phyloP scores from a whole-genome alignment of 345 rosid species.

The Limnanthes douglasii region DNA sequence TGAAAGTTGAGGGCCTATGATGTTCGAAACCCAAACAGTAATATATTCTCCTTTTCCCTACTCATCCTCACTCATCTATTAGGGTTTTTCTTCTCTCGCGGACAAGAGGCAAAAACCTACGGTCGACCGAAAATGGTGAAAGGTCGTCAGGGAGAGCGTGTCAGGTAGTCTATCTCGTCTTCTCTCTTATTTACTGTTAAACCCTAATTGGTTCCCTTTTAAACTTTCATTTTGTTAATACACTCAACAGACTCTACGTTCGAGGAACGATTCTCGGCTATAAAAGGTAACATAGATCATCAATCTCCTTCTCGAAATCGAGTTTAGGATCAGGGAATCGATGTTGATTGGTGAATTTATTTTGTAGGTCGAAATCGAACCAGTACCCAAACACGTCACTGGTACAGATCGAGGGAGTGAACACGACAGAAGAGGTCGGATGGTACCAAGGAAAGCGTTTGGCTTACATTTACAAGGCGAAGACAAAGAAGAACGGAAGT shows the following conservation, averaged over 20 bases:
- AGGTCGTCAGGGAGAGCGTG: too few species aligned
- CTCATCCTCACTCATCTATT: too few species aligned
- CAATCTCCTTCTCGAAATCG: background rate
- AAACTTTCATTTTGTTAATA: too few species aligned
- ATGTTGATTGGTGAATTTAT: background rate
- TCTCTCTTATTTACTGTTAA: too few species aligned
- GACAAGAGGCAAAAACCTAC: too few species aligned
- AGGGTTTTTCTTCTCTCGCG: too few species aligned
- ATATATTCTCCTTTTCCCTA: too few species aligned
- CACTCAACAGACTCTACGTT: conserved; percentile 33
- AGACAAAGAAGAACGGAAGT: conserved; percentile 16
- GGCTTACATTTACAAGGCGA: conserved; percentile 30
- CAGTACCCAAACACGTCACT: conserved; percentile 35
- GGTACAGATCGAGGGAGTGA: conserved; percentile 39
- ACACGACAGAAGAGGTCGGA: conserved; percentile 20
- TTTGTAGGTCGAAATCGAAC: conserved; percentile 29
- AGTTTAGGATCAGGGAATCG: background rate
- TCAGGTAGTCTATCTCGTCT: too few species aligned
- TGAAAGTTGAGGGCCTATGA: too few species aligned
- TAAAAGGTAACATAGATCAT: conserved; percentile 42
- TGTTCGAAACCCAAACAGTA: too few species aligned
- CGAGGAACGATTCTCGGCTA: conserved; percentile 34
- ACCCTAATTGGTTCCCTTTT: too few species aligned
- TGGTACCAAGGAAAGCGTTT: conserved; percentile 26
- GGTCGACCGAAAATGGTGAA: too few species aligned